These are phyloP conservation scores for Eragrostis curvula DNA, from an alignment of 176 grass and related monocot species.

Conservation along the genomic window DNA sequence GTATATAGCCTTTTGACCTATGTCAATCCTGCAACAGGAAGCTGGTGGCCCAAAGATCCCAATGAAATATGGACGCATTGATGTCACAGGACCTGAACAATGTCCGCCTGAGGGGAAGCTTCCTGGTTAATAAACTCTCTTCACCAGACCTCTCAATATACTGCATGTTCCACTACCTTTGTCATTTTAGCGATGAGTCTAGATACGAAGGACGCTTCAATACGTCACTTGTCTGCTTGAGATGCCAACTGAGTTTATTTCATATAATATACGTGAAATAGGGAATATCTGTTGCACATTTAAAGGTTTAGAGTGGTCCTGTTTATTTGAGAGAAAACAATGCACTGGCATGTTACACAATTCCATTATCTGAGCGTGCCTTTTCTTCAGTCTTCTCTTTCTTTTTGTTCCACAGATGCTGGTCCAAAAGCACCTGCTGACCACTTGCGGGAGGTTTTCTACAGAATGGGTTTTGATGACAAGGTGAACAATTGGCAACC, in stretches of 20 bases:
- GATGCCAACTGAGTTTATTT: neutral
- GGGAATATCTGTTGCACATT: neutral
- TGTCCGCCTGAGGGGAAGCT: slow-evolving; percentile 94
- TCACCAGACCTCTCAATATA: neutral
- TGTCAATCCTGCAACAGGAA: slow-evolving; percentile 63
- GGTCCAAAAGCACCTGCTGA: slow-evolving; percentile 82
- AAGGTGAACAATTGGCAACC: slow-evolving; percentile 58
- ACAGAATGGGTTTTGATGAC: slow-evolving; percentile 96
- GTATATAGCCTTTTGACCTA: neutral
- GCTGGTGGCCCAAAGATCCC: slow-evolving; percentile 91
- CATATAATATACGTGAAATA: slow-evolving; percentile 25
- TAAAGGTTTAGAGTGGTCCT: neutral
- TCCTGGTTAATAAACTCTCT: slow-evolving; percentile 72
- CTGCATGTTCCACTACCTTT: neutral
- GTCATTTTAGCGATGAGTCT: slow-evolving; percentile 1
- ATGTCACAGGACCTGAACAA: slow-evolving; percentile 94
- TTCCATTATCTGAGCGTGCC: neutral
- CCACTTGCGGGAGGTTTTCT: slow-evolving; percentile 90
- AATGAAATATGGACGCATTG: slow-evolving; percentile 87
- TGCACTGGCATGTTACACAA: slow-evolving; percentile 9
- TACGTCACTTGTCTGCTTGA: neutral
- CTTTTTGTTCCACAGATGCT: slow-evolving; percentile 60
- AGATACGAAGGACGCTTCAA: neutral
- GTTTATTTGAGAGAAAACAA: neutral
- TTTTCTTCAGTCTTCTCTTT: slow-evolving; percentile 25